A percentile compares a stretch with the other conserved stretches of the same genome.
Conservation (phyloP, 2,329 filamentous ascomycete genomes). For the Stachybotrys chlorohalonatus region DNA sequence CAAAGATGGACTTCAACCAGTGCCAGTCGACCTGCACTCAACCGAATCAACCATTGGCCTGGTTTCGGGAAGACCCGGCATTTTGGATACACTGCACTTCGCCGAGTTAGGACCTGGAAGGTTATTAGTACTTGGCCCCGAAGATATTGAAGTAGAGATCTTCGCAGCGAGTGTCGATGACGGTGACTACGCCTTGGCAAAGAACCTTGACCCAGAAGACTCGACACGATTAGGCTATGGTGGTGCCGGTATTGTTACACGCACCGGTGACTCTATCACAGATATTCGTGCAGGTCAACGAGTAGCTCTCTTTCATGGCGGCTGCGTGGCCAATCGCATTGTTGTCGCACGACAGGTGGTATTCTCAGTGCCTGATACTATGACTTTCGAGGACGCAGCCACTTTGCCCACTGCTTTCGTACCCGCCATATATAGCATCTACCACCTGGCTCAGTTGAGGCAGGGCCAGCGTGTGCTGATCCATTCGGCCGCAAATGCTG, state of each 20-base stretch:
- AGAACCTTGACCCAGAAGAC: constrained; percentile 10
- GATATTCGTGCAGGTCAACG: constrained; percentile 20
- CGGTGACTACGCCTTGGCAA: constrained; percentile 13
- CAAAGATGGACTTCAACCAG: no score
- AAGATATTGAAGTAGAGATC: constrained; percentile 10
- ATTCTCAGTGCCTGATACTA: constrained; percentile 21
- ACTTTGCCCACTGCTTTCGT: constrained; percentile 21
- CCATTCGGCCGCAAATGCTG: constrained; percentile 19
- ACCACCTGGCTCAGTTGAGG: constrained; percentile 3
- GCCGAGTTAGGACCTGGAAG: no score
- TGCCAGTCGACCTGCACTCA: no score
- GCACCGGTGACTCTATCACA: constrained; percentile 12
- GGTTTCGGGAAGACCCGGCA: no score
- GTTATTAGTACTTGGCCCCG: no score
- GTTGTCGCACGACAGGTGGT: constrained; percentile 10
- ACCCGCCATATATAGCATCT: constrained; percentile 19
- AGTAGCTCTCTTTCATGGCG: constrained; percentile 15
- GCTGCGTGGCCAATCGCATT: constrained; percentile 16
- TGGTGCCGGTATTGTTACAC: constrained; percentile 15
- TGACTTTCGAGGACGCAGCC: constrained; percentile 24
- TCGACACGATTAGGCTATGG: constrained; percentile 11
- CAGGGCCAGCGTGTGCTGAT: constrained; percentile 18
- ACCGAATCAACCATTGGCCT: no score
- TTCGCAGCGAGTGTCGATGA: constrained; percentile 15
- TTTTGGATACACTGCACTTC: no score